phyloP scores from a whole-genome alignment of 2,329 filamentous ascomycete genomes.

The Penicillium sp. region DNA sequence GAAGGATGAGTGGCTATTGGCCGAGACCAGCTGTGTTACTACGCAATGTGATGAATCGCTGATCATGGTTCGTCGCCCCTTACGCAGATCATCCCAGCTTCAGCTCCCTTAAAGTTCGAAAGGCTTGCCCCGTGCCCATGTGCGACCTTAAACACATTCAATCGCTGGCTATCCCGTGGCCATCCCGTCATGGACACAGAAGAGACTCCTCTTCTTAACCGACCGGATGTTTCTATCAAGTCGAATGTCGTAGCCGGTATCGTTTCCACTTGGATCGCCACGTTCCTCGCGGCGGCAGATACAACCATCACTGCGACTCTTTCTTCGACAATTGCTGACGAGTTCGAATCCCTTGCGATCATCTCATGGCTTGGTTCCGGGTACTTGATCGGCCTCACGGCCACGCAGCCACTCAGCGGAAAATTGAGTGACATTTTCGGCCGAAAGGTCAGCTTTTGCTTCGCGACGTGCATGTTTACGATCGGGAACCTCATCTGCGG shows the following conservation, averaged over 20 bases:
- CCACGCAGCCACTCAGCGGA: conserved; percentile 13
- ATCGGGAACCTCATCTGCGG: conserved; percentile 14
- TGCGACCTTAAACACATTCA: neutral
- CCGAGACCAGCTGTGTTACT: neutral
- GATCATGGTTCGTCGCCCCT: neutral
- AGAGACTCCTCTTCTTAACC: neutral
- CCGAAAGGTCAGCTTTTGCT: conserved; percentile 11
- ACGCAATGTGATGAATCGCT: neutral
- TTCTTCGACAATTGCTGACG: conserved; percentile 12
- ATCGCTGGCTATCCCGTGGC: neutral
- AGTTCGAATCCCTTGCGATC: conserved; percentile 11
- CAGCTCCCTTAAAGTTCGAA: neutral
- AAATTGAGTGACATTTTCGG: conserved; percentile 20
- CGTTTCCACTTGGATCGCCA: conserved; percentile 16
- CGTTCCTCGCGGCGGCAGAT: conserved; percentile 17
- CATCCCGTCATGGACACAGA: neutral
- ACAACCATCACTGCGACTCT: conserved; percentile 16
- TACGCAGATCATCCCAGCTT: neutral
- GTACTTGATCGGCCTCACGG: conserved; percentile 16
- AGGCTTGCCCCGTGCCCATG: neutral
- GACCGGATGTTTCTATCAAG: neutral
- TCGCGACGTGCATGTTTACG: conserved; percentile 10
- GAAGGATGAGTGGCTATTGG: neutral
- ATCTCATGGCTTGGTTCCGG: conserved; percentile 18
- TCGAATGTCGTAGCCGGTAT: conserved; percentile 7